These are phyloP conservation scores for Acanthamoeba healyi DNA, from an alignment of 208 protist genomes.

Conservation along the genomic window DNA sequence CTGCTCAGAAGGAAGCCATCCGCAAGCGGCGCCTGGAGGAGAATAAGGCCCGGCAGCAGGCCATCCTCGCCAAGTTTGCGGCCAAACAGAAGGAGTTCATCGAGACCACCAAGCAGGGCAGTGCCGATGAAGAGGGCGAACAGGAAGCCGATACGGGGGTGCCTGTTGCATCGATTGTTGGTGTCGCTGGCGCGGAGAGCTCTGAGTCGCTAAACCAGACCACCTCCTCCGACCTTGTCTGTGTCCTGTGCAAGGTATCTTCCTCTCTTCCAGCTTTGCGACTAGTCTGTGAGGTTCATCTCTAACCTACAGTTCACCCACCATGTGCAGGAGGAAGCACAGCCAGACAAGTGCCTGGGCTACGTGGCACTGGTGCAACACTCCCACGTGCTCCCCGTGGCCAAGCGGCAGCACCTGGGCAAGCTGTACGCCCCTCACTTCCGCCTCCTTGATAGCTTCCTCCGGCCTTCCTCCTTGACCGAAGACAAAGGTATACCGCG, in stretches of 20 bases:
- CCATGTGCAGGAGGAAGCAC: slow-evolving; percentile 5
- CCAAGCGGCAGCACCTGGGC: slow-evolving; percentile 5
- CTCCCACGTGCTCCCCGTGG: slow-evolving; percentile 40
- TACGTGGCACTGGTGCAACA: slow-evolving; percentile 53
- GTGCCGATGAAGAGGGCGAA: background rate
- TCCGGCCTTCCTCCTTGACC: background rate
- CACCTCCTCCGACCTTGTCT: background rate
- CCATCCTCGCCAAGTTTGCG: slow-evolving; percentile 11
- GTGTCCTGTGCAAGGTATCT: slow-evolving; percentile 13
- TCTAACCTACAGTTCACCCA: no score
- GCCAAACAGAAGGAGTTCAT: slow-evolving; percentile 34
- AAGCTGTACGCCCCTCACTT: background rate
- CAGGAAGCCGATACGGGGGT: background rate
- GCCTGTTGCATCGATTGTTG: no score
- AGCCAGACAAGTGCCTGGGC: background rate
- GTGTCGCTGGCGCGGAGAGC: no score
- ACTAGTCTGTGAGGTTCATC: no score
- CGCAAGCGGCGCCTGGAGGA: slow-evolving; percentile 6
- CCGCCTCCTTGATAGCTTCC: background rate
- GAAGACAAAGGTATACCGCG: no score
- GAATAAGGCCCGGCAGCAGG: slow-evolving; percentile 49
- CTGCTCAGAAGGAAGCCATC: background rate
- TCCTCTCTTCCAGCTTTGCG: background rate
- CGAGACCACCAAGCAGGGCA: background rate
- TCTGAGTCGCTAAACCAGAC: no score